phyloP scores from a whole-genome alignment of 2,329 filamentous ascomycete genomes.

The Colletotrichum melonis region DNA sequence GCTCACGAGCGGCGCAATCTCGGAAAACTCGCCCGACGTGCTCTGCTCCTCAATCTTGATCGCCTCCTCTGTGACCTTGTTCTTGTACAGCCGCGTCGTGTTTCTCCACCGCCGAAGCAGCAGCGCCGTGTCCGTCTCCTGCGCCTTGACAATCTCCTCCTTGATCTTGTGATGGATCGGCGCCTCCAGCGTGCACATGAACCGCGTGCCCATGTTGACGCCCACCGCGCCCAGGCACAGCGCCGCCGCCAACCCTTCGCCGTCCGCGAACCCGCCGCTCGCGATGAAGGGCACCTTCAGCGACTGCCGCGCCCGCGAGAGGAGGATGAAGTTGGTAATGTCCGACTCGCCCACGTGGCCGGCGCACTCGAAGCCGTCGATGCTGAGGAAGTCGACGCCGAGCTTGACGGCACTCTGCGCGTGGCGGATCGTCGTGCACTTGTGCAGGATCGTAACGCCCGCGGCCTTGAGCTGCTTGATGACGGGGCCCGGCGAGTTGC shows the following conservation, averaged over 20 bases:
- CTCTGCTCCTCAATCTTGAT: conserved; percentile 87
- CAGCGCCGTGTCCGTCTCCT: conserved; percentile 92
- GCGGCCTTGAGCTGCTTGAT: conserved; percentile 89
- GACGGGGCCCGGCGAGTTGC: conserved; percentile 88
- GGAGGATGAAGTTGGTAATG: conserved; percentile 90
- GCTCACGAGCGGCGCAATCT: conserved; percentile 88
- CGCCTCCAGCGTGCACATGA: conserved; percentile 95
- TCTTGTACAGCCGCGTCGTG: conserved; percentile 87
- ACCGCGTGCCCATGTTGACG: conserved; percentile 98
- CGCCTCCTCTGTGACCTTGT: conserved; percentile 86
- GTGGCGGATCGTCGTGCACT: conserved; percentile 96
- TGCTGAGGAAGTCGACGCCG: conserved; percentile 95
- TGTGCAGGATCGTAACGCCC: conserved; percentile 86
- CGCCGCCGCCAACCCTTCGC: conserved; percentile 90
- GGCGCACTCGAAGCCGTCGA: conserved; percentile 98
- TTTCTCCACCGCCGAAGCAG: conserved; percentile 93
- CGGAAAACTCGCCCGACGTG: conserved; percentile 86
- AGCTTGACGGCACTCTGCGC: conserved; percentile 92
- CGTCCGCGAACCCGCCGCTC: conserved; percentile 94
- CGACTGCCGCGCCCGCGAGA: conserved; percentile 85
- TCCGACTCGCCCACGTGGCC: conserved; percentile 89
- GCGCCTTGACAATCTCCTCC: conserved; percentile 86
- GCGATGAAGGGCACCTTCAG: conserved; percentile 93
- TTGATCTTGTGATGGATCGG: conserved; percentile 96
- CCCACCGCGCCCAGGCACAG: conserved; percentile 90